These are phyloP conservation scores for Yarrowia alimentaria DNA, from an alignment of 805 yeast species.

Conservation along the genomic window DNA sequence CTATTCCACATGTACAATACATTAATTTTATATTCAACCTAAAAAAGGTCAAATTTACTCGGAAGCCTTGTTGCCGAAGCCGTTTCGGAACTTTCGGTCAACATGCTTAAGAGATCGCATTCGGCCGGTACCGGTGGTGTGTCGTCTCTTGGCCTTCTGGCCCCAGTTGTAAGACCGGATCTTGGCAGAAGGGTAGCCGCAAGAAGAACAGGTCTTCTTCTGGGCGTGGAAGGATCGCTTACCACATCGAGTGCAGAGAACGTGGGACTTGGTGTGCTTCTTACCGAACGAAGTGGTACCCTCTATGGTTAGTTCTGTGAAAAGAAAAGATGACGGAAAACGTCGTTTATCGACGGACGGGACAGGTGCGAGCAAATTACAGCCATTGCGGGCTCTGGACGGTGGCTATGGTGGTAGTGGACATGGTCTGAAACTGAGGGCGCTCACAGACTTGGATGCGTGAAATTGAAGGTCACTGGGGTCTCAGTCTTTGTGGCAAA, in stretches of 20 bases:
- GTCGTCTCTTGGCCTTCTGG: constrained; percentile 98
- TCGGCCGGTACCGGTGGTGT: constrained; percentile 99
- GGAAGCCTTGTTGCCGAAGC: constrained; percentile 81
- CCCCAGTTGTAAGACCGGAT: constrained; percentile 96
- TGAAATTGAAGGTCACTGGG: too few species aligned
- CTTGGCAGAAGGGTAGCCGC: constrained; percentile 99
- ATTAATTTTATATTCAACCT: constrained; percentile 24
- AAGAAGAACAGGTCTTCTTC: constrained; percentile 97
- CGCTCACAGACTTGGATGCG: too few species aligned
- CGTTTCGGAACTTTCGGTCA: constrained; percentile 97
- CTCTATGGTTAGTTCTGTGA: constrained; percentile 42
- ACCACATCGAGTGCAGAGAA: constrained; percentile 96
- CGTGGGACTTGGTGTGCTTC: constrained; percentile 99
- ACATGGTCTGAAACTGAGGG: too few species aligned
- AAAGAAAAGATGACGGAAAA: background rate
- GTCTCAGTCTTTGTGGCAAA: too few species aligned
- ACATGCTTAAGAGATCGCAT: constrained; percentile 97
- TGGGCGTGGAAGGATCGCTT: constrained; percentile 98
- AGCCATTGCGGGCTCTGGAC: too few species aligned
- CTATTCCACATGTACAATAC: constrained; percentile 28
- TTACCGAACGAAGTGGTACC: constrained; percentile 99
- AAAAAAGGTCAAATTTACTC: constrained; percentile 23
- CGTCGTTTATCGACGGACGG: background rate
- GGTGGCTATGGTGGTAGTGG: too few species aligned
- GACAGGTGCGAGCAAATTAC: too few species aligned